Conservation (phyloP, 2,329 filamentous ascomycete genomes). For the Polychaeton citri region DNA sequence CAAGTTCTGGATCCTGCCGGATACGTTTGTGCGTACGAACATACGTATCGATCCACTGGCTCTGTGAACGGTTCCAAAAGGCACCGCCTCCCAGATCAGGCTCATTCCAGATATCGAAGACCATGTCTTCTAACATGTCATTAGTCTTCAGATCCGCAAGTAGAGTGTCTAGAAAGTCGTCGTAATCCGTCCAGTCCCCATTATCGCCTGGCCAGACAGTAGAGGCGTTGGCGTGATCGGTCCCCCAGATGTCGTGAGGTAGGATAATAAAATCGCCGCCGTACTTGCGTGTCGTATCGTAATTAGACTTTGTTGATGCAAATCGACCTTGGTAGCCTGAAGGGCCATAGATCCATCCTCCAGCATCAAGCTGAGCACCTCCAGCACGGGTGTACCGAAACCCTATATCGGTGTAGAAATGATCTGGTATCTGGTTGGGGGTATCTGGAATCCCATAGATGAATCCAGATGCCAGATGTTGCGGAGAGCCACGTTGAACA, state of each 20-base stretch:
- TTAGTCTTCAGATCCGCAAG: slow-evolving; percentile 27
- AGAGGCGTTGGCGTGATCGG: slow-evolving; percentile 20
- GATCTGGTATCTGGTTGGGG: slow-evolving; percentile 25
- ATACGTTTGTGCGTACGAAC: slow-evolving; percentile 25
- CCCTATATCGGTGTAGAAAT: slow-evolving; percentile 27
- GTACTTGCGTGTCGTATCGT: slow-evolving; percentile 27
- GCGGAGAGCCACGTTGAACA: slow-evolving; percentile 19
- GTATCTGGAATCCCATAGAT: slow-evolving; percentile 27
- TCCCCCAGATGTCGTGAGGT: slow-evolving; percentile 15
- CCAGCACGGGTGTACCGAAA: slow-evolving; percentile 29
- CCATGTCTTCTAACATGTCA: slow-evolving; percentile 22
- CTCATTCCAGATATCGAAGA: slow-evolving; percentile 43
- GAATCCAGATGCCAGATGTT: slow-evolving; percentile 28
- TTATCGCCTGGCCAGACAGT: slow-evolving; percentile 36
- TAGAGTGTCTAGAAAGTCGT: slow-evolving; percentile 29
- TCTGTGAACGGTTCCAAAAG: slow-evolving; percentile 25
- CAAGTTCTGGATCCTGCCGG: slow-evolving; percentile 15
- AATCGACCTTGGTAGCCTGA: slow-evolving; percentile 24
- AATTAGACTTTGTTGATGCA: slow-evolving; percentile 32
- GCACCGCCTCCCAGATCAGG: slow-evolving; percentile 23
- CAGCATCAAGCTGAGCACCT: slow-evolving; percentile 26
- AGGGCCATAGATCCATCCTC: slow-evolving; percentile 28
- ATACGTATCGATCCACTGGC: slow-evolving; percentile 31
- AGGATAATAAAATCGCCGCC: slow-evolving; percentile 10
- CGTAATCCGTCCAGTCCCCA: slow-evolving; percentile 34